phyloP scores from a whole-genome alignment of 2,329 filamentous ascomycete genomes.

The Trichoderma citrinoviride region DNA sequence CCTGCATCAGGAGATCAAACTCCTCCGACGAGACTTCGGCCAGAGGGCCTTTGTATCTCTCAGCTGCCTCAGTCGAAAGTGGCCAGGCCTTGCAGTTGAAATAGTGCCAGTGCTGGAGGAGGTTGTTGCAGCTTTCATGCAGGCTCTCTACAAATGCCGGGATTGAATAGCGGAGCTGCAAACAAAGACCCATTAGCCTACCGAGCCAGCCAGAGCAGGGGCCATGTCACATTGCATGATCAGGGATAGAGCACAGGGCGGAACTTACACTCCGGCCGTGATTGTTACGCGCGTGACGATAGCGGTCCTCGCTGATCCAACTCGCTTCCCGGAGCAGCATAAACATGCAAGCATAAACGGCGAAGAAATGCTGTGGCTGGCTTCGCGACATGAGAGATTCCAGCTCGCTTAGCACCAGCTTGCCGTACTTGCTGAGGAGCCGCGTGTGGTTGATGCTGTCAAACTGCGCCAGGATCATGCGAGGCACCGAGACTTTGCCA shows the following conservation, averaged over 20 bases:
- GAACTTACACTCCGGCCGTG: constrained; percentile 29
- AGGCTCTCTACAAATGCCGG: constrained; percentile 42
- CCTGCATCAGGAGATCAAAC: constrained; percentile 34
- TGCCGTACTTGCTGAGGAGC: constrained; percentile 37
- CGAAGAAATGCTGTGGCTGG: constrained; percentile 32
- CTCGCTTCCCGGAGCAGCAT: constrained; percentile 45
- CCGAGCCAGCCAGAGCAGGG: no score
- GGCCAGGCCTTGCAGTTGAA: constrained; percentile 41
- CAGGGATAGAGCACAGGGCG: no score
- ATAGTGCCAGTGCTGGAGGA: constrained; percentile 52
- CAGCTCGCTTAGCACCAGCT: constrained; percentile 36
- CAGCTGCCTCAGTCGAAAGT: constrained; percentile 29
- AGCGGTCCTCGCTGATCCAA: constrained; percentile 40
- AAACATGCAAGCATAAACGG: constrained; percentile 42
- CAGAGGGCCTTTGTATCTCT: constrained; percentile 31
- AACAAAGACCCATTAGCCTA: neutral
- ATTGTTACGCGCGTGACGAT: constrained; percentile 43
- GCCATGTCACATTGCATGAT: no score
- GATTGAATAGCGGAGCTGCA: constrained; percentile 40
- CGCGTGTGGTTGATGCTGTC: constrained; percentile 42
- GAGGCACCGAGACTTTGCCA: constrained; percentile 40
- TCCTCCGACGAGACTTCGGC: constrained; percentile 35
- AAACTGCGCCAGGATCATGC: constrained; percentile 47
- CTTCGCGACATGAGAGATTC: constrained; percentile 37
- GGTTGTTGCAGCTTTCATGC: constrained; percentile 45